phyloP scores from a whole-genome alignment of 2,329 filamentous ascomycete species.

The Sarocladium kiliense region DNA sequence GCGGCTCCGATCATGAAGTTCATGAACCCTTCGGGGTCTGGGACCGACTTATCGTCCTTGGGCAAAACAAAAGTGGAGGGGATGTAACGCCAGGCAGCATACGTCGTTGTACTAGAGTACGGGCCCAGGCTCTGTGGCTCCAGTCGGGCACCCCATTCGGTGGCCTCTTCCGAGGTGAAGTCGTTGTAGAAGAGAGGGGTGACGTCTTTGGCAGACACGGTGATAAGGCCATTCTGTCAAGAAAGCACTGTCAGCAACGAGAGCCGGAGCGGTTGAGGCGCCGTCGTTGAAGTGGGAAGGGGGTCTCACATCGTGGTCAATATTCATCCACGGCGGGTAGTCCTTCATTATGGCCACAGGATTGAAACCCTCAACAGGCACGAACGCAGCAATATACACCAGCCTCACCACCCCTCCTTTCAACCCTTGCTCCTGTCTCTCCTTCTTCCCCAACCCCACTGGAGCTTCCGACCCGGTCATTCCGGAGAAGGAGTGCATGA shows the following conservation, averaged over 20 bases:
- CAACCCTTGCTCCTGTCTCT: constrained; percentile 24
- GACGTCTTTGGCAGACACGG: background rate
- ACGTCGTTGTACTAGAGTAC: constrained; percentile 18
- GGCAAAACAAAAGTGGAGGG: constrained; percentile 20
- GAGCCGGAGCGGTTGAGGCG: constrained; percentile 14
- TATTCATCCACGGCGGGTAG: constrained; percentile 22
- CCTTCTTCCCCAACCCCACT: constrained; percentile 25
- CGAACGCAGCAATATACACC: constrained; percentile 29
- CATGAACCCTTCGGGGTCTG: constrained; percentile 16
- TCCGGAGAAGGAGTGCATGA: constrained; percentile 40
- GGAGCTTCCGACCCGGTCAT: constrained; percentile 32
- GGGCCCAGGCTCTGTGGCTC: constrained; percentile 2
- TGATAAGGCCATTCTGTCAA: constrained; percentile 4
- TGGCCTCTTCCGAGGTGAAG: constrained; percentile 14
- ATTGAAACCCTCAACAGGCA: constrained; percentile 21
- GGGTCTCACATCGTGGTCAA: too few relatives aligned
- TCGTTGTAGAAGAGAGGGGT: constrained; percentile 20
- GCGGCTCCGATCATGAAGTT: constrained; percentile 13
- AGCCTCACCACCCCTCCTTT: constrained; percentile 32
- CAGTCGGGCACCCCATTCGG: constrained; percentile 6
- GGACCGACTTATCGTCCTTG: constrained; percentile 19
- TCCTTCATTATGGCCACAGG: constrained; percentile 19
- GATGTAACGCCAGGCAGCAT: constrained; percentile 23
- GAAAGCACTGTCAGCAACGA: constrained; percentile 10
- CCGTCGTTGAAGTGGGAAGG: too few relatives aligned